Evolutionary conservation across 371 early-diverging fungal species (phyloP).

Genomic region (Rhizopus stolonifer): DNA sequence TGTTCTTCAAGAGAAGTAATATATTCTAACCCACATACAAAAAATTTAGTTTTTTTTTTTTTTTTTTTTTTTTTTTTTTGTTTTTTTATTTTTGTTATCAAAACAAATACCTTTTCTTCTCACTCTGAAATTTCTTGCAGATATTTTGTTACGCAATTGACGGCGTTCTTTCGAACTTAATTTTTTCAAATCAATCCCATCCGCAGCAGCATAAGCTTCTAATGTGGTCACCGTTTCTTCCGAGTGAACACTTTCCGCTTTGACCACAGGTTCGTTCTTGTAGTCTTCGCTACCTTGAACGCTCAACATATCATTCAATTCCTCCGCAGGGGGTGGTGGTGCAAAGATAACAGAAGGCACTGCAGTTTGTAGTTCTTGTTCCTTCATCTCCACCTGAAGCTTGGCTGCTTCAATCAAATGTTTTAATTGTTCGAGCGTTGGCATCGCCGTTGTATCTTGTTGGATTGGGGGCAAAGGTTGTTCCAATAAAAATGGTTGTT

Average conservation of each 20-base stretch:
- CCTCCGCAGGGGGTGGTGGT: constrained; percentile 11
- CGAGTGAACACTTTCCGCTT: not conserved
- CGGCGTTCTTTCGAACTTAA: constrained; percentile 81
- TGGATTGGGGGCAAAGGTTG: constrained; percentile 17
- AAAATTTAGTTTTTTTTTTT: not conserved
- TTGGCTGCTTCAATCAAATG: constrained; percentile 49
- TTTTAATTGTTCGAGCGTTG: constrained; percentile 45
- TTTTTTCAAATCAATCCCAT: constrained; percentile 54
- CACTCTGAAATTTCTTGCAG: constrained; percentile 85
- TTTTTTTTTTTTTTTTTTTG: too few species aligned
- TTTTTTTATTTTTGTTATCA: too few species aligned
- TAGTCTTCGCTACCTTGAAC: not conserved
- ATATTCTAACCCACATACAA: constrained; percentile 57
- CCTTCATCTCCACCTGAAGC: constrained; percentile 31
- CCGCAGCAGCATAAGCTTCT: constrained; percentile 33
- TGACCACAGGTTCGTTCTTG: not conserved
- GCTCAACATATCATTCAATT: not conserved
- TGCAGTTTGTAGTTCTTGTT: constrained; percentile 25
- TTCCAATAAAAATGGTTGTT: constrained; percentile 18
- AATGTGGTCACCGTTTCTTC: constrained; percentile 21
- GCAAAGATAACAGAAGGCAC: constrained; percentile 24
- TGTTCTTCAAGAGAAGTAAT: constrained; percentile 80
- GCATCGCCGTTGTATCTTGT: constrained; percentile 18
- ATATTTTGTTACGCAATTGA: constrained; percentile 86
- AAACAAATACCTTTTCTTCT: constrained; percentile 75